Conservation (phyloP, 148 eudicot species). For the Limonium bicolor region DNA sequence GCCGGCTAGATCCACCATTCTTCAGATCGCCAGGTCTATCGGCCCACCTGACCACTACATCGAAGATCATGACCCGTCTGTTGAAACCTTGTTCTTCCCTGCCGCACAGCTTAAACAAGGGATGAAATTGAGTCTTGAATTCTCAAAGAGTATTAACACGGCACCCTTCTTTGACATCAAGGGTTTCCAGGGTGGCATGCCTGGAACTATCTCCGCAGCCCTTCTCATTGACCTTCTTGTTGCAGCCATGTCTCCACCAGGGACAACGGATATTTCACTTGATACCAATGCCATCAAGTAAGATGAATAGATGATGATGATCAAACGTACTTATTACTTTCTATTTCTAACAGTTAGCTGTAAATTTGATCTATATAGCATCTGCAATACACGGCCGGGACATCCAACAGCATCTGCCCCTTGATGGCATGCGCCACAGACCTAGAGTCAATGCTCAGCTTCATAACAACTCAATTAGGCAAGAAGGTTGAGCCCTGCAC, state of each 20-base stretch:
- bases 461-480: not conserved
- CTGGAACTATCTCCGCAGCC: too few species aligned
- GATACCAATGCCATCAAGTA: too few species aligned
- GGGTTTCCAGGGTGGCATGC: too few species aligned
- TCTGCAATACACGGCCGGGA: too few species aligned
- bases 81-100: not conserved
- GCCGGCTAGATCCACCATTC: not conserved
- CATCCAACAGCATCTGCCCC: too few species aligned
- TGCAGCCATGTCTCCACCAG: too few species aligned
- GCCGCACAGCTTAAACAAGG: not conserved
- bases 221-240: too few species aligned
- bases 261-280: too few species aligned
- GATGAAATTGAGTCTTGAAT: not conserved
- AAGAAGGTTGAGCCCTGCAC: not conserved
- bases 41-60: not conserved
- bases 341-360: too few species aligned
- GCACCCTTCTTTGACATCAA: not conserved
- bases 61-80: not conserved
- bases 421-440: not conserved
- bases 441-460: not conserved
- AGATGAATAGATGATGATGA: too few species aligned
- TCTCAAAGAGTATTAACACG: not conserved
- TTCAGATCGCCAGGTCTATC: not conserved
- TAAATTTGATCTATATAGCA: too few species aligned
- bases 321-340: too few species aligned